Conservation (phyloP, 495 filamentous ascomycete species). For the Penicillium tannophilum region DNA sequence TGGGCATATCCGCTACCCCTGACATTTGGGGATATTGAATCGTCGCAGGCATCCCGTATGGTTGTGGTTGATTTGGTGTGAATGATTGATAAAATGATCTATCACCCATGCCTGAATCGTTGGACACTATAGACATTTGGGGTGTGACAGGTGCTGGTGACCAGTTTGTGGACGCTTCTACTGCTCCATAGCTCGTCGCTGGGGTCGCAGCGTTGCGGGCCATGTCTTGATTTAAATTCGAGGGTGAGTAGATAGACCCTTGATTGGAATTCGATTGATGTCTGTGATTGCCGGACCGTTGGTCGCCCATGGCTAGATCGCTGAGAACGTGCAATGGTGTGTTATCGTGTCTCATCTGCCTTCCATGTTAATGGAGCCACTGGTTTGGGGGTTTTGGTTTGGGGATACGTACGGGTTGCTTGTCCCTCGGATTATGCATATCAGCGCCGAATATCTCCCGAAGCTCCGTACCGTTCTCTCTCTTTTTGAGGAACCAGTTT, state of each 20-base stretch:
- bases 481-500: constrained; percentile 65
- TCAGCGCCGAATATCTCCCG: constrained; percentile 35
- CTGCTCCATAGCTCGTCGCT: constrained; percentile 5
- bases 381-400: constrained; percentile 5
- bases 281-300: constrained; percentile 5
- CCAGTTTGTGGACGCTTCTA: constrained; percentile 6
- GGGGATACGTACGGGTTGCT: constrained; percentile 5
- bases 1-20: constrained; percentile 12
- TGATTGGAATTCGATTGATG: constrained; percentile 6
- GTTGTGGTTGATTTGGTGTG: constrained; percentile 9
- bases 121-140: background rate
- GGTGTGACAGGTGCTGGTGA: constrained; percentile 13
- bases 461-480: constrained; percentile 34
- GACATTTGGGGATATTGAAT: constrained; percentile 21
- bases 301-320: constrained; percentile 64
- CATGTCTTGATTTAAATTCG: constrained; percentile 11
- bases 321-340: constrained; percentile 67
- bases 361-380: constrained; percentile 39
- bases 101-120: constrained; percentile 13
- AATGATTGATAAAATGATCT: constrained; percentile 21
- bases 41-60: constrained; percentile 10
- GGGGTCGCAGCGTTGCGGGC: constrained; percentile 1
- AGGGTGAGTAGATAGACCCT: constrained; percentile 14
- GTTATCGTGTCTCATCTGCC: constrained; percentile 34
- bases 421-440: constrained; percentile 9